Percentiles rank a stretch among this genome's conserved stretches.
These are phyloP conservation scores for Daldinia vernicosa DNA, from an alignment of 495 filamentous ascomycete genomes.

Conservation along the genomic window DNA sequence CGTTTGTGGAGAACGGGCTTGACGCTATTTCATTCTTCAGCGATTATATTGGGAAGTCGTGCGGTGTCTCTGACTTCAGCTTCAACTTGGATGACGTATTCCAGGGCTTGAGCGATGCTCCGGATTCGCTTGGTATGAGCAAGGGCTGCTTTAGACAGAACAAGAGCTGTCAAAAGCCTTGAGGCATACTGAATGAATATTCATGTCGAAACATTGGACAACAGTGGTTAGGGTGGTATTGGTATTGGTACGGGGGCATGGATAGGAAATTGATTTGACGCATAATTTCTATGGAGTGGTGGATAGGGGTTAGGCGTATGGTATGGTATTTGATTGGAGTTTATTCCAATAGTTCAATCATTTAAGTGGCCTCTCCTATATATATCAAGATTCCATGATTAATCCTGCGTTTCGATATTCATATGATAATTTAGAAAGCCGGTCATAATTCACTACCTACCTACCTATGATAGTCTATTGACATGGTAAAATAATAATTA, in stretches of 20 bases:
- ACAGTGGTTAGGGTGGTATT: not conserved
- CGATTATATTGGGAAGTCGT: conserved; percentile 24
- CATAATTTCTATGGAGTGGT: not conserved
- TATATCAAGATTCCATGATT: no score
- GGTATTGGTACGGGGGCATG: not conserved
- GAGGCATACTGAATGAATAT: not conserved
- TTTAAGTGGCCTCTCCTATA: no score
- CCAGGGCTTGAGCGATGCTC: conserved; percentile 1
- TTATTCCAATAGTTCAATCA: not conserved
- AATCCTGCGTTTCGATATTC: no score
- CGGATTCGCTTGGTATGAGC: conserved; percentile 25
- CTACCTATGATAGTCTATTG: no score
- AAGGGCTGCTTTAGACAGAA: conserved; percentile 28
- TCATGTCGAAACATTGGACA: not conserved
- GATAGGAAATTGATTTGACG: not conserved
- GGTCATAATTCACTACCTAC: no score
- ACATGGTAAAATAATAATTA: no score
- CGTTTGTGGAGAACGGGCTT: conserved; percentile 37
- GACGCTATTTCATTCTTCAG: conserved; percentile 31
- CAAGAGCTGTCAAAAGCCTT: not conserved
- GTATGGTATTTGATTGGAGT: not conserved
- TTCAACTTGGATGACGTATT: conserved; percentile 34
- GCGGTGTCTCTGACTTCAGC: conserved; percentile 20
- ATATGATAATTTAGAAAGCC: no score
- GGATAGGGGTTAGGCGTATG: not conserved